Evolutionary conservation across 2,329 filamentous ascomycete genomes (phyloP), one percentile per base, ranked within the genome.

Genomic region (Fusarium graminum): DNA sequence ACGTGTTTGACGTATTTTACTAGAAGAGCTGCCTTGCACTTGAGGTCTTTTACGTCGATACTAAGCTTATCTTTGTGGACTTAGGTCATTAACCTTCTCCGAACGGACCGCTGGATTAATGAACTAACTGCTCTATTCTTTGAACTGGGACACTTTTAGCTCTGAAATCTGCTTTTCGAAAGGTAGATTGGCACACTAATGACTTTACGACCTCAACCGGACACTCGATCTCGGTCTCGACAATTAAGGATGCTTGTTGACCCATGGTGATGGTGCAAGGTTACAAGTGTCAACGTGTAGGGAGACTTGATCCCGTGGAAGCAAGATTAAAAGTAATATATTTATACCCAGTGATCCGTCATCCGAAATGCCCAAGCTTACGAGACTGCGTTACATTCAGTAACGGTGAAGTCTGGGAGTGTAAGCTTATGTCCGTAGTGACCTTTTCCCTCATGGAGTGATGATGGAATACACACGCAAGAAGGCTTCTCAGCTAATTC

Each of bases 81-180:
- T 7, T 9, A 58, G 16, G 29, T 58, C 51, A 19, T 58, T 42
- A 1, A 17, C 10, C 8, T 51, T 51, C n/a, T 51, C 57, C 2
- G 40, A 41, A 6, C 51, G 32, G 7, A 22, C 28, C 3, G 26
- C 19, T 11, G 59, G 30, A 16, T 63, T 22, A 8, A 63, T 44
- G 6, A 44, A 45, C 59, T 58, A 63, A 5, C 29, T 45, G 4
- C 41, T 63, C 58, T 58, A 63, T 51, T 63, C 51, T 29, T 26
- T 36, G n/a, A 63, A 63, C 38, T 63, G 3, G 1, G 0, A 13
- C 2, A 13, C 4, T 8, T 3, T n/a, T 16, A 45, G 38, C 7
- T 4, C 4, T 9, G 12, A 13, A 2, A 4, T 3, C 14, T 10
- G 12, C 17, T 9, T 5, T 7, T 17, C 16, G 1, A 11, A 22